These are phyloP conservation scores for Penicillium sp. DNA, from an alignment of 2,329 filamentous ascomycete species.

Conservation along the genomic window DNA sequence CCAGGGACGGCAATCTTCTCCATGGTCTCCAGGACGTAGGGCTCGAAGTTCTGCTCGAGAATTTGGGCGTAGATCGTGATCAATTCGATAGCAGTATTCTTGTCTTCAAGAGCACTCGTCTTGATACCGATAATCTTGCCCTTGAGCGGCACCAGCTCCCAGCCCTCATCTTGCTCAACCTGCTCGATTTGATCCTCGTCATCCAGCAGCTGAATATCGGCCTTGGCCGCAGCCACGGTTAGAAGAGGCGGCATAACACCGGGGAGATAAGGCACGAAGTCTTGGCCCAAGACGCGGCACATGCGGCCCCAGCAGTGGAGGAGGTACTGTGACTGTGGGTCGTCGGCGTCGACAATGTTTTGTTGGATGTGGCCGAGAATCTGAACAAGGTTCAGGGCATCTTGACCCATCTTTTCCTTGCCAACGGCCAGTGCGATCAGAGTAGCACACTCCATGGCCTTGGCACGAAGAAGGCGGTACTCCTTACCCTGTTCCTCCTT, in stretches of 20 bases:
- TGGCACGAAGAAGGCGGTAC: conserved; percentile 78
- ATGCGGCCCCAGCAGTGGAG: conserved; percentile 99
- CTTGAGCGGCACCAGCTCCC: conserved; percentile 93
- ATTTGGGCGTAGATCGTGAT: conserved; percentile 96
- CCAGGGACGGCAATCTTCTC: conserved; percentile 91
- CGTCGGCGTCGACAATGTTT: conserved; percentile 78
- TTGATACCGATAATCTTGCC: conserved; percentile 98
- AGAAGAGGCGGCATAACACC: conserved; percentile 91
- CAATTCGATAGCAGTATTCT: conserved; percentile 98
- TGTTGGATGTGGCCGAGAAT: conserved; percentile 79
- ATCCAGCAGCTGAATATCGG: conserved; percentile 90
- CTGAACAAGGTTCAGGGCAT: conserved; percentile 79
- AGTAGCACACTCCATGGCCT: conserved; percentile 98
- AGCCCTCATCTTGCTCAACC: conserved; percentile 88
- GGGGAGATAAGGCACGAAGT: conserved; percentile 85
- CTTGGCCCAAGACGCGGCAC: conserved; percentile 82
- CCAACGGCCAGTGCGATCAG: conserved; percentile 88
- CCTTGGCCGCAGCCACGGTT: conserved; percentile 85
- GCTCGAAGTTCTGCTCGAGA: conserved; percentile 82
- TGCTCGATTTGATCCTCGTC: conserved; percentile 90
- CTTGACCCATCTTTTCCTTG: conserved; percentile 78
- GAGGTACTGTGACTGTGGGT: conserved; percentile 91
- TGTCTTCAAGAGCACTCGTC: conserved; percentile 93
- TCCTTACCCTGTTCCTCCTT: conserved; percentile 88
- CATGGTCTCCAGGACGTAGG: conserved; percentile 86